phyloP scores from a whole-genome alignment of 257 asterid genomes.

The Nemophila menziesii region DNA sequence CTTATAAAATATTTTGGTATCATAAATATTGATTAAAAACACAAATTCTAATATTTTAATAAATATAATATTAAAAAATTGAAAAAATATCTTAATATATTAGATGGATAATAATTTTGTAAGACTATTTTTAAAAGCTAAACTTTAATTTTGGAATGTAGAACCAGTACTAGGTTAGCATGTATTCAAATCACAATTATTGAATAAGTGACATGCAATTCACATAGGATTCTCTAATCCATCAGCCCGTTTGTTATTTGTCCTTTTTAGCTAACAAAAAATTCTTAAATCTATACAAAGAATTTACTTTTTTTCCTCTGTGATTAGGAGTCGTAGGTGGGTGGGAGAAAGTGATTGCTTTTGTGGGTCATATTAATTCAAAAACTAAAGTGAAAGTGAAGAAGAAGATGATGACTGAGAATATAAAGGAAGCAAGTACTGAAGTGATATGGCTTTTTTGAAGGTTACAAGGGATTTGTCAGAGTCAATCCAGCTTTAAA shows the following conservation, averaged over 20 bases:
- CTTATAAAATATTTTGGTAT: too few species aligned
- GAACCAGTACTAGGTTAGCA: background rate
- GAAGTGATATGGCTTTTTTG: conserved; percentile 7
- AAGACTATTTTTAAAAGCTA: too few species aligned
- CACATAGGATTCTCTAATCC: conserved; percentile 34
- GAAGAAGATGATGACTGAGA: conserved; percentile 13
- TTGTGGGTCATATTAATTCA: conserved; percentile 19
- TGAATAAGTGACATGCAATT: conserved; percentile 8
- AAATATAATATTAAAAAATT: too few species aligned
- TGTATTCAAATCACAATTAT: background rate
- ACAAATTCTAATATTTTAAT: too few species aligned
- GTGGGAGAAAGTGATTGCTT: conserved; percentile 13
- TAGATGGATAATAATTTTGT: too few species aligned
- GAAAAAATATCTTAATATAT: too few species aligned
- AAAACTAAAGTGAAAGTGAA: conserved; percentile 17
- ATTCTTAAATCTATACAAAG: conserved; percentile 14
- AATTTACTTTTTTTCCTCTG: conserved; percentile 47
- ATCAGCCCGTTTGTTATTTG: conserved; percentile 8
- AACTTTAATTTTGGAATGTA: too few species aligned
- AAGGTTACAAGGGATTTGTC: conserved; percentile 13
- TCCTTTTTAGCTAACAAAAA: conserved; percentile 14
- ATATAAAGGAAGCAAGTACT: conserved; percentile 11
- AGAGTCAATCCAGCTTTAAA: conserved; percentile 13
- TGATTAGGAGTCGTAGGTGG: conserved; percentile 18
- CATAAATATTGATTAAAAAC: too few species aligned